A percentile compares a stretch with the other conserved stretches of the same genome.
phyloP scores from a whole-genome alignment of 768 basidiomycete genomes.

The Kwoniella sp. region DNA sequence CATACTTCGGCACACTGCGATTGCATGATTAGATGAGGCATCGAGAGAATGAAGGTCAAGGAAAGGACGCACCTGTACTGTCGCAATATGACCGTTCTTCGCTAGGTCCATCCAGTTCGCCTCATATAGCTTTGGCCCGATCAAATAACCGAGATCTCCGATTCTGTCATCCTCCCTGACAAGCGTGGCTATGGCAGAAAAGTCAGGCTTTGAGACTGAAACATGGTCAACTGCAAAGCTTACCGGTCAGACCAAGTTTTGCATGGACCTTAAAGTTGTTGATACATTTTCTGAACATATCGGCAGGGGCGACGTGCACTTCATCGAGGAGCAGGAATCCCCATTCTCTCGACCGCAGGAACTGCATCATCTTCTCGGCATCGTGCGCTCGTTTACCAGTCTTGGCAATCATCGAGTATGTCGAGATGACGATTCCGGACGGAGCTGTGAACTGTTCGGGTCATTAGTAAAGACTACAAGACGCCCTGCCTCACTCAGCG shows the following conservation, averaged over 20 bases:
- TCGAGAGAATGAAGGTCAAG: too few relatives aligned
- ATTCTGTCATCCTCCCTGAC: slow-evolving; percentile 99
- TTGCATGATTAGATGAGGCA: background rate
- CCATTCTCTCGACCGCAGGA: slow-evolving; percentile 97
- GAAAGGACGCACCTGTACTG: slow-evolving; percentile 78
- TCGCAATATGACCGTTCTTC: slow-evolving; percentile 98
- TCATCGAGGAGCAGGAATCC: slow-evolving; percentile 97
- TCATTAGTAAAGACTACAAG: background rate
- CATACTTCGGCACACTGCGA: slow-evolving; percentile 97
- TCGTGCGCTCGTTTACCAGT: slow-evolving; percentile 98
- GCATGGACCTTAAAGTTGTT: slow-evolving; percentile 99
- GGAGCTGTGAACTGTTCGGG: slow-evolving; percentile 81
- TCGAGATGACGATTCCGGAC: slow-evolving; percentile 96
- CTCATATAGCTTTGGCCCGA: slow-evolving; percentile 98
- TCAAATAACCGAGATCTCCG: slow-evolving; percentile 97
- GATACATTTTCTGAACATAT: slow-evolving; percentile 96
- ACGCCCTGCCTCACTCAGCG: background rate
- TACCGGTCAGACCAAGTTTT: slow-evolving; percentile 94
- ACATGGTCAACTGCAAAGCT: slow-evolving; percentile 30
- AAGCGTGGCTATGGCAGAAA: slow-evolving; percentile 71
- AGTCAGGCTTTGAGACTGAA: slow-evolving; percentile 10
- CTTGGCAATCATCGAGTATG: slow-evolving; percentile 99
- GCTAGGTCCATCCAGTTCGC: slow-evolving; percentile 99
- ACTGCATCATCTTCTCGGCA: slow-evolving; percentile 99
- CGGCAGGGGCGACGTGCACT: slow-evolving; percentile 97